Percentiles rank a stretch among this genome's conserved stretches.
phyloP scores from a whole-genome alignment of 2,329 filamentous ascomycete species.

The Fusarium mundagurra region DNA sequence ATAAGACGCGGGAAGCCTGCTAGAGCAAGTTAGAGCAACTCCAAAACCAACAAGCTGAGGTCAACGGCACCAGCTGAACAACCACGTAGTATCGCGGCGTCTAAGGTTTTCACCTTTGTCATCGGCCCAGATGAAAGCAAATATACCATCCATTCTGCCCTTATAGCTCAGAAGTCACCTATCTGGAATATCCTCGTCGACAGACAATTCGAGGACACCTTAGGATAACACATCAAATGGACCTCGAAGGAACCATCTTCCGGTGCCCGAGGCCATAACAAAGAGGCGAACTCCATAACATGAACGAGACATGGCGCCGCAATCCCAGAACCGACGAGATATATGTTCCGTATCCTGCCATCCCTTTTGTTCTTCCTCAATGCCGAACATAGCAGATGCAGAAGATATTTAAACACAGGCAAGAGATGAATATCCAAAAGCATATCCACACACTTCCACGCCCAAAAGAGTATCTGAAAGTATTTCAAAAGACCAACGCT shows the following conservation, averaged over 20 bases:
- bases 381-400: not conserved
- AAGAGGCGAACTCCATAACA: not conserved
- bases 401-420: not conserved
- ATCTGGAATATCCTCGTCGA: not conserved
- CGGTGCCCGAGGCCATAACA: not conserved
- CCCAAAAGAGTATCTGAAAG: not conserved
- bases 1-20: not conserved
- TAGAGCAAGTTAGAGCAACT: not conserved
- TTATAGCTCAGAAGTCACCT: not conserved
- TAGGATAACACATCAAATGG: not conserved
- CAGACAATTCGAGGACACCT: not conserved
- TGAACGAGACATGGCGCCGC: not conserved
- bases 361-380: not conserved
- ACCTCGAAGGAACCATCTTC: not conserved
- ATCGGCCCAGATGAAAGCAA: not conserved
- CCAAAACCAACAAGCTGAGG: not conserved
- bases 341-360: not conserved
- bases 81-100: not conserved
- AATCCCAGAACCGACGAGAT: not conserved
- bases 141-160: not conserved
- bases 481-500: not conserved
- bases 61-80: not conserved
- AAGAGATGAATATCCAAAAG: not conserved
- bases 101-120: not conserved
- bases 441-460: accelerated